Evolutionary conservation across 495 filamentous ascomycete genomes (phyloP).

Genomic region (Xylaria bambusicola): DNA sequence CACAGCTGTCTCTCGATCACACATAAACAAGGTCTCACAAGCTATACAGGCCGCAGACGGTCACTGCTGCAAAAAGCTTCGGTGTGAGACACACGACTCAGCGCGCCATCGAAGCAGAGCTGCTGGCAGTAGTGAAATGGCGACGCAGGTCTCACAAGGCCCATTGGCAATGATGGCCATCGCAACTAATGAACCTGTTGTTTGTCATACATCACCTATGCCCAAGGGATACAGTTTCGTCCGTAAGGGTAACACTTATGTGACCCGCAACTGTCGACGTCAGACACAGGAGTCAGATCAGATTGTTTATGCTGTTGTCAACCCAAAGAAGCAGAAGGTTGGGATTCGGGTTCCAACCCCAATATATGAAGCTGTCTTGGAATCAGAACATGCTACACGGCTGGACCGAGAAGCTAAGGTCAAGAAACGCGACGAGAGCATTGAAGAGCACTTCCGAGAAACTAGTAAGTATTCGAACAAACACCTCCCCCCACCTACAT

Average conservation of each 20-base stretch:
- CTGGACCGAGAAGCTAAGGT: constrained; percentile 27
- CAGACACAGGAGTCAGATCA: constrained; percentile 30
- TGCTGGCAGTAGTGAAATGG: not conserved
- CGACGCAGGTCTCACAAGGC: not conserved
- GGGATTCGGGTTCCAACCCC: constrained; percentile 41
- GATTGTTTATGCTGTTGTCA: constrained; percentile 37
- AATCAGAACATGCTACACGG: constrained; percentile 30
- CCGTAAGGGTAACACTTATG: constrained; percentile 40
- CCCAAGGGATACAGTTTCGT: constrained; percentile 40
- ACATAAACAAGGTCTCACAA: not conserved
- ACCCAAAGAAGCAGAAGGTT: constrained; percentile 25
- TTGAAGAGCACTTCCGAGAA: constrained; percentile 21
- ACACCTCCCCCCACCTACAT: not conserved
- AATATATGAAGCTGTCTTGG: constrained; percentile 30
- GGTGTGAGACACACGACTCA: not conserved
- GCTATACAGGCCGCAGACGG: not conserved
- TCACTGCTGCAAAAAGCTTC: not conserved
- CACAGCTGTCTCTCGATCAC: not conserved
- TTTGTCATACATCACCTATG: constrained; percentile 22
- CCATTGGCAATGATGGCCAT: not conserved
- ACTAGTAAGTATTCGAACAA: constrained; percentile 2
- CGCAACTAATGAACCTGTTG: constrained; percentile 9
- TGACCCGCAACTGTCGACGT: constrained; percentile 41
- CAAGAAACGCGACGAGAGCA: constrained; percentile 31
- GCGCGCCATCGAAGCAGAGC: not conserved